These are phyloP conservation scores for Sphenostylis stenocarpa DNA, from an alignment of 306 rosid genomes.

Conservation along the genomic window DNA sequence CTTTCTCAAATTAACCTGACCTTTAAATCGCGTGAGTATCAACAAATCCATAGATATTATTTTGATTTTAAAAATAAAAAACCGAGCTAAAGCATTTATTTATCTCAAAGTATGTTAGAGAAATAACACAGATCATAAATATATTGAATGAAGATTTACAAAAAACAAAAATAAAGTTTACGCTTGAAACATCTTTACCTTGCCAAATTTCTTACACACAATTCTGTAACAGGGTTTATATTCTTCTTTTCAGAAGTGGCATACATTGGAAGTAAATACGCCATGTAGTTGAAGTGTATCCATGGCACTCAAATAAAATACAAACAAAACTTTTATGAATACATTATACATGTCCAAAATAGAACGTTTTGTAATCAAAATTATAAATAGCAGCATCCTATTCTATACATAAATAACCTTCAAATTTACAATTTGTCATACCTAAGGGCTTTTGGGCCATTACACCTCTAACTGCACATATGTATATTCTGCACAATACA, in stretches of 20 bases:
- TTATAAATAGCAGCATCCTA: constrained; percentile 28
- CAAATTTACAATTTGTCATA: constrained; percentile 43
- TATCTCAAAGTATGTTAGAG: background rate
- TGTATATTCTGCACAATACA: constrained; percentile 46
- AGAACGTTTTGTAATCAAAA: constrained; percentile 9
- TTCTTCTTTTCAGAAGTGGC: background rate
- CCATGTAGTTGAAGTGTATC: background rate
- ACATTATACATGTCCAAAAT: constrained; percentile 22
- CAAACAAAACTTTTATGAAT: constrained; percentile 34
- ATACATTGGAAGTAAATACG: background rate
- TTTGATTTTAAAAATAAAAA: background rate
- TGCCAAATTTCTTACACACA: background rate
- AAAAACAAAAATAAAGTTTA: background rate
- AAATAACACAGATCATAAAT: background rate
- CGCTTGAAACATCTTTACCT: background rate
- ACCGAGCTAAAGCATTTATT: background rate
- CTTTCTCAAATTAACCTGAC: background rate
- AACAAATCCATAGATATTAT: background rate
- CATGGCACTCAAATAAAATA: constrained; percentile 23
- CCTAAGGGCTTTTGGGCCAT: constrained; percentile 30
- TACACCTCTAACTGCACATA: constrained; percentile 43
- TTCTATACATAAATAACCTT: constrained; percentile 36
- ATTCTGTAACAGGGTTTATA: background rate
- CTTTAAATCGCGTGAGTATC: background rate
- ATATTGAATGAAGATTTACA: background rate